Evolutionary conservation across 108 stramenopile species (phyloP).

Genomic region (Epipyxis sp.): DNA sequence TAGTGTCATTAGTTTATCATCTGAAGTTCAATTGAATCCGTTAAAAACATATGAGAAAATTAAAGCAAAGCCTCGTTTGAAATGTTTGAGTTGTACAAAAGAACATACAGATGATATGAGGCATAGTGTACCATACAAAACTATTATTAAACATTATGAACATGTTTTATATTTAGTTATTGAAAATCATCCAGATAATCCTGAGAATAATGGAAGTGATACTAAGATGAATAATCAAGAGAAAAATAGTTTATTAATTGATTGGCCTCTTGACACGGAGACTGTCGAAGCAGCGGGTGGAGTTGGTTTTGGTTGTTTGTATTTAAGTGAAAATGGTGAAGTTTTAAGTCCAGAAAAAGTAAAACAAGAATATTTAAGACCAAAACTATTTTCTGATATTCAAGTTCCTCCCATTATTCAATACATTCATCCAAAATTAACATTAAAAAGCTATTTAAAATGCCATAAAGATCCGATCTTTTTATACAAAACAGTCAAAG

Average conservation of each 20-base stretch:
- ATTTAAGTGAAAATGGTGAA: conserved; percentile 32
- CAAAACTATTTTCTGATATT: conserved; percentile 45
- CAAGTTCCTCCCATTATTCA: conserved; percentile 70
- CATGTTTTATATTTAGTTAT: conserved; percentile 41
- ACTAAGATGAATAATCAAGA: conserved; percentile 40
- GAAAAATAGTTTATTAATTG: conserved; percentile 29
- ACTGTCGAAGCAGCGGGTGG: conserved; percentile 67
- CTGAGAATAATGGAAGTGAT: conserved; percentile 10
- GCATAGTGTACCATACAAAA: conserved; percentile 69
- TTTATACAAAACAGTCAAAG: conserved; percentile 62
- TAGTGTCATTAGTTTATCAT: conserved; percentile 58
- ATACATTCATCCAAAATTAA: conserved; percentile 61
- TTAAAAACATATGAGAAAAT: conserved; percentile 60
- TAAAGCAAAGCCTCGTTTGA: conserved; percentile 42
- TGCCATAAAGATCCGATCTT: conserved; percentile 71
- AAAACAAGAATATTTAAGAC: neutral
- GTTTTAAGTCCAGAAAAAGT: neutral
- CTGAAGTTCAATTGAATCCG: conserved; percentile 55
- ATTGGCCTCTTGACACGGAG: conserved; percentile 67
- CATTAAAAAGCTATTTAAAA: conserved; percentile 53
- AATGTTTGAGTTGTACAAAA: conserved; percentile 63
- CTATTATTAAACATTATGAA: conserved; percentile 70
- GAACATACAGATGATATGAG: conserved; percentile 45
- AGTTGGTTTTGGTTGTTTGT: conserved; percentile 68
- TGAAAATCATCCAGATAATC: neutral